Evolutionary conservation across 441 rosid genomes (phyloP).

Genomic region (Gossypium aridum): DNA sequence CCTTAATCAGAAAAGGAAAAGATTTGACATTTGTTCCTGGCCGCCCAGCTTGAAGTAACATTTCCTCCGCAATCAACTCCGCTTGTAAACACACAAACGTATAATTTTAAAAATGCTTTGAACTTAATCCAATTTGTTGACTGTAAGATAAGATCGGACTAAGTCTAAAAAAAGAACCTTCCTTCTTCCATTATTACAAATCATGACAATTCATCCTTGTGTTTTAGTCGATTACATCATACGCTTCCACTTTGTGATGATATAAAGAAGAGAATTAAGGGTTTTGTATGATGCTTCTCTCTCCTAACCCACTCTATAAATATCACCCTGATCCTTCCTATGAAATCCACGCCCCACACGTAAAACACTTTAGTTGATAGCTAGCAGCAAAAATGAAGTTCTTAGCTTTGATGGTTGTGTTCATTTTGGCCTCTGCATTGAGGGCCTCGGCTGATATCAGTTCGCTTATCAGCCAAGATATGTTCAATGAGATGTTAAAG

Average conservation of each 20-base stretch:
- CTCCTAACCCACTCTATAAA: background rate
- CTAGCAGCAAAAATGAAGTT: constrained; percentile 8
- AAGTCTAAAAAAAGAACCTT: background rate
- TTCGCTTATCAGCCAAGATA: constrained; percentile 15
- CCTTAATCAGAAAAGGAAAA: background rate
- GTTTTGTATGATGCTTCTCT: background rate
- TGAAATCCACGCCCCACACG: background rate
- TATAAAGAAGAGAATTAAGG: background rate
- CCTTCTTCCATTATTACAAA: background rate
- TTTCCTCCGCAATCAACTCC: constrained; percentile 13
- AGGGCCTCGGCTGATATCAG: constrained; percentile 17
- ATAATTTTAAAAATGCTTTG: background rate
- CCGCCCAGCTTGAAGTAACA: background rate
- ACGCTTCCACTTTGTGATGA: background rate
- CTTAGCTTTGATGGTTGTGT: background rate
- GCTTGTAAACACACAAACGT: background rate
- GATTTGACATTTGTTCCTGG: background rate
- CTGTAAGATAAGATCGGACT: background rate
- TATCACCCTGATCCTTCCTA: background rate
- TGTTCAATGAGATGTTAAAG: constrained; percentile 38
- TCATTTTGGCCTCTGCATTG: constrained; percentile 1
- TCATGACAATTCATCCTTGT: background rate
- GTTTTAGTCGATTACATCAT: background rate
- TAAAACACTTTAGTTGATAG: background rate
- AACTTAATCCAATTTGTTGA: background rate